These are phyloP conservation scores for Corylus americana DNA, from an alignment of 306 rosid genomes.

Conservation along the genomic window DNA sequence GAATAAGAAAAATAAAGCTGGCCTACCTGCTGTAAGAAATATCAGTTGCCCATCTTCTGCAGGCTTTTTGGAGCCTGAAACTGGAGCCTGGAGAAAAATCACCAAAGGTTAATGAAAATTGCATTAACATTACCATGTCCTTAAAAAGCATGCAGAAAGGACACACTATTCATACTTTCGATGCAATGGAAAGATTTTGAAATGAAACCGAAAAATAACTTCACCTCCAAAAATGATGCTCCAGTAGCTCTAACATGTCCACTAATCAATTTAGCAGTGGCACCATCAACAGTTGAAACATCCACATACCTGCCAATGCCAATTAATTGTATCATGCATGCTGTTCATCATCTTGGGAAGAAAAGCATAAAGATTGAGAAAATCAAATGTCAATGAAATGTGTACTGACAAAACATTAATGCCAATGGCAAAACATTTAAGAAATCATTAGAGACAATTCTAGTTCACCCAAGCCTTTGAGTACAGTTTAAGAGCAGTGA, in stretches of 20 bases:
- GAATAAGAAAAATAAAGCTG: constrained; percentile 5
- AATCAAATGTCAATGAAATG: background rate
- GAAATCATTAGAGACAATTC: background rate
- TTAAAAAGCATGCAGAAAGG: constrained; percentile 1
- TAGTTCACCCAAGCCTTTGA: background rate
- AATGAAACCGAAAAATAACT: constrained; percentile 14
- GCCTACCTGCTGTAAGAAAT: constrained; percentile 90
- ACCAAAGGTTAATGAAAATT: constrained; percentile 26
- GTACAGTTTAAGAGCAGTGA: background rate
- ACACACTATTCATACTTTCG: constrained; percentile 13
- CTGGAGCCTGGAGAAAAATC: constrained; percentile 74
- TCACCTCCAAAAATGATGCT: constrained; percentile 87
- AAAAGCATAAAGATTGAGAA: constrained; percentile 3
- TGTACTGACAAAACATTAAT: background rate
- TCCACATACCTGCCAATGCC: constrained; percentile 75
- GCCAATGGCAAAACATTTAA: background rate
- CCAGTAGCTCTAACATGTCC: constrained; percentile 69
- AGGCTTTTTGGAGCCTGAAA: constrained; percentile 94
- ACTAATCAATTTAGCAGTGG: constrained; percentile 69
- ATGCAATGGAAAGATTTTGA: constrained; percentile 10
- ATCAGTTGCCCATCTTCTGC: constrained; percentile 97
- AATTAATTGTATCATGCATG: constrained; percentile 11
- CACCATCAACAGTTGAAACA: constrained; percentile 87
- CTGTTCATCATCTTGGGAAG: constrained; percentile 21
- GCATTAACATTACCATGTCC: background rate